A percentile compares a stretch with the other conserved stretches of the same genome.
phyloP scores from a whole-genome alignment of 768 basidiomycete genomes.

The Auriscalpium vulgare region DNA sequence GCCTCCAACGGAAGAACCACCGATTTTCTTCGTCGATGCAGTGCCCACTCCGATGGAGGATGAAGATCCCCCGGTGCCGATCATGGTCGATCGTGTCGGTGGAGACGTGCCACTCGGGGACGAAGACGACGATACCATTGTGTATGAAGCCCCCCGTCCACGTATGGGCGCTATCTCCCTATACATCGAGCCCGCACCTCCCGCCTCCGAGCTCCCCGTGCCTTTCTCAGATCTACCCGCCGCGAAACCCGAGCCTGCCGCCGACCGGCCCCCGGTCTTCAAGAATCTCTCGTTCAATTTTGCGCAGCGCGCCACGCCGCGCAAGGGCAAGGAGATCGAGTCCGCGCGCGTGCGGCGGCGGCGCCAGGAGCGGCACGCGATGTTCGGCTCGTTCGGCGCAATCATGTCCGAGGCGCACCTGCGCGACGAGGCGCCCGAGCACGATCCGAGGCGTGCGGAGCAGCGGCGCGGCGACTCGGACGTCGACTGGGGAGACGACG shows the following conservation, averaged over 20 bases:
- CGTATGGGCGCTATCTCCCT: slow-evolving; percentile 21
- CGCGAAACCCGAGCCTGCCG: not conserved
- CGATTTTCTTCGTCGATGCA: slow-evolving; percentile 31
- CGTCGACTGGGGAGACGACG: slow-evolving; percentile 56
- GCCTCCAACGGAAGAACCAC: not conserved
- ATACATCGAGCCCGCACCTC: not conserved
- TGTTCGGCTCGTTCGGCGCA: slow-evolving; percentile 46
- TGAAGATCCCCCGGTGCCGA: not conserved
- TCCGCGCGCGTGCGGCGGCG: slow-evolving; percentile 3
- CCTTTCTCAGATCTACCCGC: not conserved
- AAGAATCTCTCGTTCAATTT: slow-evolving; percentile 30
- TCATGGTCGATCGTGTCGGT: slow-evolving; percentile 4
- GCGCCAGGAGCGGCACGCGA: slow-evolving; percentile 19
- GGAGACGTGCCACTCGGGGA: slow-evolving; percentile 8
- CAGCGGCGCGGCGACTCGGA: slow-evolving; percentile 59
- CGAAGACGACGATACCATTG: slow-evolving; percentile 59
- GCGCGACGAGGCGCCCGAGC: slow-evolving; percentile 24
- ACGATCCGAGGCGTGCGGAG: slow-evolving; percentile 37
- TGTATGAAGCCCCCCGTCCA: slow-evolving; percentile 72
- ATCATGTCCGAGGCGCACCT: slow-evolving; percentile 46
- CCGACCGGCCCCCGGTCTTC: slow-evolving; percentile 17
- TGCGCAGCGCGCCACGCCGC: slow-evolving; percentile 21
- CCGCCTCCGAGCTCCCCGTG: not conserved
- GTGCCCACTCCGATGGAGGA: slow-evolving; percentile 1
- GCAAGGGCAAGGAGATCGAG: slow-evolving; percentile 18